Conservation (phyloP, 352 stramenopile species). For the Globisporangium nunn region DNA sequence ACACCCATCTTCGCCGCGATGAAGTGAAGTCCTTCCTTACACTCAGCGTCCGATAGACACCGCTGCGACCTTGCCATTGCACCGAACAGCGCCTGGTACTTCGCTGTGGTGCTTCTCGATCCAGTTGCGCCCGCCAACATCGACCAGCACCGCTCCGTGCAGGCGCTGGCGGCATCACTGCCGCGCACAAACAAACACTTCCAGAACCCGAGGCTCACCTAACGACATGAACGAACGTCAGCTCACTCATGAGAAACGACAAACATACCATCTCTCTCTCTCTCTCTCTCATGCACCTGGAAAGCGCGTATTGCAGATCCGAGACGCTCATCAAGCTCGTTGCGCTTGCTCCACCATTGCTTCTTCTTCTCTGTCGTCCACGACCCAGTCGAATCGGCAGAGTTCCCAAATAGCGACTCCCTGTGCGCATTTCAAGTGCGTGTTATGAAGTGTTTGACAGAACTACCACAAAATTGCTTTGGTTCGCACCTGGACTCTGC, state of each 20-base stretch:
- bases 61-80: conserved; percentile 23
- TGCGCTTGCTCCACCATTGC: conserved; percentile 69
- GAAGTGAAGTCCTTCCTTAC: conserved; percentile 27
- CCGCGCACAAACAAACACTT: conserved; percentile 37
- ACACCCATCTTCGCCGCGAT: conserved; percentile 27
- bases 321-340: conserved; percentile 46
- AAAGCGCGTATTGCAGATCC: conserved; percentile 28
- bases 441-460: background rate
- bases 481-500: conserved; percentile 42
- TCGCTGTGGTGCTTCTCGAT: conserved; percentile 10
- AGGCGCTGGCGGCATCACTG: conserved; percentile 4
- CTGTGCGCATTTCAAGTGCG: conserved; percentile 15
- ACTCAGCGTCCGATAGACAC: conserved; percentile 35
- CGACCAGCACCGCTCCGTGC: conserved; percentile 26
- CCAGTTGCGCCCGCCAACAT: conserved; percentile 10
- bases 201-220: conserved; percentile 52
- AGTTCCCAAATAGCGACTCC: conserved; percentile 51
- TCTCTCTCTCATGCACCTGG: conserved; percentile 29
- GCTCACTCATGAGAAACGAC: background rate
- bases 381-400: conserved; percentile 34
- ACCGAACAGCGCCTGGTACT: conserved; percentile 18
- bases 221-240: conserved; percentile 1
- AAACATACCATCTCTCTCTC: background rate
- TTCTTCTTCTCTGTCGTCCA: conserved; percentile 63
- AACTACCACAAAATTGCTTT: background rate